Evolutionary conservation across 164 flowering plant genomes (phyloP).

Genomic region (Amborella trichopoda): DNA sequence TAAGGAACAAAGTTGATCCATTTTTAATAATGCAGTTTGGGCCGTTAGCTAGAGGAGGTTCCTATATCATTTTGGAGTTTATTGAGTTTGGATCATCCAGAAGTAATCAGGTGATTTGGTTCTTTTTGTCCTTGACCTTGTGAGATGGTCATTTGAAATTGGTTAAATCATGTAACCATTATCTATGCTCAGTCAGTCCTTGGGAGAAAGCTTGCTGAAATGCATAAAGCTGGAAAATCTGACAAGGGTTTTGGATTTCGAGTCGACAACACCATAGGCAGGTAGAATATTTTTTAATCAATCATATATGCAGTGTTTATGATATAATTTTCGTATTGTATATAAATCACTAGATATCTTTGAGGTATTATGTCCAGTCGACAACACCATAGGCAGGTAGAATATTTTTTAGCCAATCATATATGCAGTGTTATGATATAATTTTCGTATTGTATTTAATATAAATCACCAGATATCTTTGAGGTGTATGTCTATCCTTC

Average conservation of each 20-base stretch:
- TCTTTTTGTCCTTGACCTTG: not conserved
- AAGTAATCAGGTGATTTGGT: constrained; percentile 62
- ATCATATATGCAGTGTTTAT: too few species aligned
- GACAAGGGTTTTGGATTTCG: constrained; percentile 82
- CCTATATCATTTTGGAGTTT: constrained; percentile 92
- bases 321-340: too few species aligned
- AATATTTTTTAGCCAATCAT: too few species aligned
- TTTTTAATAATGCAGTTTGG: constrained; percentile 88
- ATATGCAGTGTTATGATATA: too few species aligned
- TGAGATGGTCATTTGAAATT: not conserved
- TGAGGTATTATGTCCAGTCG: constrained; percentile 64
- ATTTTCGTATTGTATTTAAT: too few species aligned
- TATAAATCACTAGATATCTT: too few species aligned
- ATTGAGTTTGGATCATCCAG: constrained; percentile 81
- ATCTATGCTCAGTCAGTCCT: constrained; percentile 40
- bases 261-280: constrained; percentile 89
- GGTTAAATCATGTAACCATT: constrained; percentile 3
- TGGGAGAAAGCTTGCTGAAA: constrained; percentile 89
- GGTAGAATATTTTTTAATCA: too few species aligned
- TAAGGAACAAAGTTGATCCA: too few species aligned
- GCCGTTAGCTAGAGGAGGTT: constrained; percentile 68
- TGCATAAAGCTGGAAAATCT: constrained; percentile 87
- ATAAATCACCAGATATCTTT: too few species aligned
- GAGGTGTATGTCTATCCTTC: too few species aligned
- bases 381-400: constrained; percentile 96